Evolutionary conservation across 2,329 filamentous ascomycete genomes (phyloP).

Genomic region (Talaromyces sp.): DNA sequence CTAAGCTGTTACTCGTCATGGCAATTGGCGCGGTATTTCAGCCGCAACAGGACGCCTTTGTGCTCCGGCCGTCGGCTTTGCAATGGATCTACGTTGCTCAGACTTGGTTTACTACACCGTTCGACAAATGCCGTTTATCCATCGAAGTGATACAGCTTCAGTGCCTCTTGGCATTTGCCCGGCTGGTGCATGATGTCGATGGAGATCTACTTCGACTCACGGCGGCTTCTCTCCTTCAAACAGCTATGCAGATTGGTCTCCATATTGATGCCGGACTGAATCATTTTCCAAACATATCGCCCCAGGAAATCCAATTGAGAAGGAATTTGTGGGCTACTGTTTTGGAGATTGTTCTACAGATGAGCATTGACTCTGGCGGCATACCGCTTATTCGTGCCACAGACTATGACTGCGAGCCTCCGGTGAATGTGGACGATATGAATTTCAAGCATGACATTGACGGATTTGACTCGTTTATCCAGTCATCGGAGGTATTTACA

Average conservation of each 20-base stretch:
- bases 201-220: conserved; percentile 41
- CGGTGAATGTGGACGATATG: conserved; percentile 6
- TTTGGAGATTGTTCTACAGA: conserved; percentile 15
- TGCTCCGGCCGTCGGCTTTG: conserved; percentile 42
- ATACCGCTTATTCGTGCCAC: conserved; percentile 6
- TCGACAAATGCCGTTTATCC: conserved; percentile 53
- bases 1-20: conserved; percentile 15
- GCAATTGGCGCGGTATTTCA: conserved; percentile 10
- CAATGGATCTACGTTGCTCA: conserved; percentile 60
- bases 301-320: conserved; percentile 10
- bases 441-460: not conserved
- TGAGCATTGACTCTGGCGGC: conserved; percentile 11
- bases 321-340: conserved; percentile 16
- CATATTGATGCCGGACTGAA: conserved; percentile 38
- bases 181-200: conserved; percentile 36
- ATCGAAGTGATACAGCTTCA: conserved; percentile 53
- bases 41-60: not conserved
- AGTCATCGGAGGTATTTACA: not conserved
- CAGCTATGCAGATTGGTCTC: conserved; percentile 42
- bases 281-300: not conserved
- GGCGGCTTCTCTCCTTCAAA: conserved; percentile 38
- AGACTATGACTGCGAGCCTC: conserved; percentile 15
- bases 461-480: not conserved
- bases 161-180: conserved; percentile 40
- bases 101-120: conserved; percentile 54